Conservation (phyloP, 495 filamentous ascomycete genomes). For the Talaromyces liani region DNA sequence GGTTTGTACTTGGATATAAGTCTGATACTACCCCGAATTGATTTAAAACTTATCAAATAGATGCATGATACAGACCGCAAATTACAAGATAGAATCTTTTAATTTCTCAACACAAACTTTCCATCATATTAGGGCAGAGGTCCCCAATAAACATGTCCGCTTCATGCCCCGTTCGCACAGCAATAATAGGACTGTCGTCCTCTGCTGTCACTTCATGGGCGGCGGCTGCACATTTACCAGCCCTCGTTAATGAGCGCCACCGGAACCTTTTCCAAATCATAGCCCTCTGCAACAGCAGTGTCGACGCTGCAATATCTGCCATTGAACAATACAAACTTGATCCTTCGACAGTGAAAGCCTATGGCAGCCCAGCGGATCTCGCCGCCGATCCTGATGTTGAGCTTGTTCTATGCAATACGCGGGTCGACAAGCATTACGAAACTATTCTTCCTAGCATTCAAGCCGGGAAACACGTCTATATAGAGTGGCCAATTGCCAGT, state of each 20-base stretch:
- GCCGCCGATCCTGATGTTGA: slow-evolving; percentile 49
- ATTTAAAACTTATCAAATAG: no score
- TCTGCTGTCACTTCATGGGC: slow-evolving; percentile 39
- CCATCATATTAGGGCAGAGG: background rate
- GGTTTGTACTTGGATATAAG: background rate
- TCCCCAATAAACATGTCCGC: background rate
- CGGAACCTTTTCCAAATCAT: slow-evolving; percentile 39
- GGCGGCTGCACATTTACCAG: slow-evolving; percentile 47
- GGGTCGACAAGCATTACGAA: slow-evolving; percentile 40
- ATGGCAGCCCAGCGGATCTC: slow-evolving; percentile 44
- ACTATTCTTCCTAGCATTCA: slow-evolving; percentile 37
- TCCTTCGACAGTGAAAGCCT: slow-evolving; percentile 32
- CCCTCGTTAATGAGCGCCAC: slow-evolving; percentile 29
- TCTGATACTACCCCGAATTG: background rate
- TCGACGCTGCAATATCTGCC: slow-evolving; percentile 38
- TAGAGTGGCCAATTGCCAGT: slow-evolving; percentile 48
- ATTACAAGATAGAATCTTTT: background rate
- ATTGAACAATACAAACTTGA: slow-evolving; percentile 36
- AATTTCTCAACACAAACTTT: background rate
- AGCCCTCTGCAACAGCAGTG: slow-evolving; percentile 52
- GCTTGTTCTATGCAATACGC: slow-evolving; percentile 37
- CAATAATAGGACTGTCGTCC: slow-evolving; percentile 51
- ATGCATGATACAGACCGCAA: background rate
- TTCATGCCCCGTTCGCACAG: slow-evolving; percentile 44
- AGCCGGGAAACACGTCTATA: slow-evolving; percentile 50